Evolutionary conservation across 1,139 yeast genomes (phyloP).

Genomic region (Candida tropicalis): DNA sequence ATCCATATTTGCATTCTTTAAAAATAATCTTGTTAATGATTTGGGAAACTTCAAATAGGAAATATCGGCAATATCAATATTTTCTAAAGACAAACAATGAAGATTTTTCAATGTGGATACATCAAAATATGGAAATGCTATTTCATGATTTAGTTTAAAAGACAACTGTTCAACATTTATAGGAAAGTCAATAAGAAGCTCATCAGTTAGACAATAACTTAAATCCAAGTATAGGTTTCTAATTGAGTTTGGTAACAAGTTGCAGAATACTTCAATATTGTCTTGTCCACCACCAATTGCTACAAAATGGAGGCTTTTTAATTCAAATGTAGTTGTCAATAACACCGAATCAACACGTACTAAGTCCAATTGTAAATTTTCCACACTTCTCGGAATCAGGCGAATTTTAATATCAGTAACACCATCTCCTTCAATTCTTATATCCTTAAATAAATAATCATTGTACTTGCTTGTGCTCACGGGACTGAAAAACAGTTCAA

Average conservation of each 20-base stretch:
- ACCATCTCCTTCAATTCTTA: background rate
- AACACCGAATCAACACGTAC: background rate
- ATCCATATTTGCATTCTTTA: background rate
- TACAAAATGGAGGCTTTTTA: background rate
- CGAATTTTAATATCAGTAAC: background rate
- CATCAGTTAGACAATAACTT: background rate
- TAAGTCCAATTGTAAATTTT: background rate
- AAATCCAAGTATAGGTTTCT: background rate
- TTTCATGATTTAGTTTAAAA: background rate
- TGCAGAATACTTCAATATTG: background rate
- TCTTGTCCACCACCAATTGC: background rate
- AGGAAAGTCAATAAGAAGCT: background rate
- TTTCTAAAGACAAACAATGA: background rate
- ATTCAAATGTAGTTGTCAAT: background rate
- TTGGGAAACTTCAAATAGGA: background rate
- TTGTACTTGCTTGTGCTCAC: background rate
- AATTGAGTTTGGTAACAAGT: conserved; percentile 1
- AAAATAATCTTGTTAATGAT: background rate
- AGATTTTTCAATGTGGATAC: background rate
- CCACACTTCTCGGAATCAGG: background rate
- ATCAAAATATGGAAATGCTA: background rate
- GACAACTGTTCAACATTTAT: background rate
- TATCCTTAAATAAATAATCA: background rate
- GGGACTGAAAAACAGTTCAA: background rate
- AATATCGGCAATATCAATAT: background rate